Base-by-base conservation (phyloP, 768 basidiomycete species). In the Mycena filopes region DNA sequence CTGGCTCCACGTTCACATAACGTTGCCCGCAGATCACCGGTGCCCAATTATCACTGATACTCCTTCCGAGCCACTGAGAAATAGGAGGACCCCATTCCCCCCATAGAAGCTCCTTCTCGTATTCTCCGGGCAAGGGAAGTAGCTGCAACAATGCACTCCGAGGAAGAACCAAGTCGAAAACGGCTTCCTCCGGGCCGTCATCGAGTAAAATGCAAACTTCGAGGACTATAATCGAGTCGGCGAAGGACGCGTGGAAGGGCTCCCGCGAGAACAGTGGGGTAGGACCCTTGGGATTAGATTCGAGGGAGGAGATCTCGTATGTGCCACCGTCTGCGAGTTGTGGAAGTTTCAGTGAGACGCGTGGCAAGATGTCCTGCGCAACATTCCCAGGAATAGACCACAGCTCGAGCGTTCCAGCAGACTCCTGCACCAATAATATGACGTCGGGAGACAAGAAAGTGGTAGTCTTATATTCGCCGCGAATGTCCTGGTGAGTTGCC, bases 331-430 rank as follows among this genome's bases (percentile, higher is more conserved):
- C 10, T 16, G 23, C 5, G 4, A 45, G 15, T 15, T n/a, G 28
- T 8, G 50, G 59, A 53, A 60, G 59, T 21, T 20, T 10, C 20
- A 60, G 59, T 10, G 42, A 51, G 4, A 60, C 25, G 8, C 33
- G n/a, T 43, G 59, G 59, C 20, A 21, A 10, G 12, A 31, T 31
- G 23, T 12, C 3, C 21, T 60, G 41, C 10, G 40, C 11, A 15
- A 36, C 36, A 13, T 16, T 4, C 2, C 31, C 48, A 3, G 16
- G 48, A 50, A 50, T 50, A 20, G 26, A 20, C 49, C 59, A 53
- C 15, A 60, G 42, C 3, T 60, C 59, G 12, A 60, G 49, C 15
- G n/a, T 12, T 29, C 58, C 38, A 4, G 31, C 20, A 12, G 18
- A 29, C 8, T 1, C 16, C 11, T 20, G 45, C 23, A 49, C 26